Evolutionary conservation across 1,284 basidiomycete genomes (phyloP), one percentile per base, ranked within the genome.

Genomic region (Trametes pubescens): DNA sequence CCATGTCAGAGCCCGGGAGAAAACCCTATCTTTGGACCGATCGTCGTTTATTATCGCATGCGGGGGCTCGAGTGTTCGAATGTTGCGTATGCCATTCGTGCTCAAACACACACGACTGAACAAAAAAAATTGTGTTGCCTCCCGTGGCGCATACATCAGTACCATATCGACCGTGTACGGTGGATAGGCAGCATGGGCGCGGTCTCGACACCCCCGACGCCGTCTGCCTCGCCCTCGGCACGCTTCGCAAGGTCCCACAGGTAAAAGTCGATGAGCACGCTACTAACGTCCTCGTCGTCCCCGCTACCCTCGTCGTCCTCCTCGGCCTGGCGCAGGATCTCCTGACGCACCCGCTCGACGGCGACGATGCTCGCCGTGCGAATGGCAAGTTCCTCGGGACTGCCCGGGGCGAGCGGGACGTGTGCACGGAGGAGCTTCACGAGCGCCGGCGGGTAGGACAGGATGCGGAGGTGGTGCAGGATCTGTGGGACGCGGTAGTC

Each of bases 401-500:
- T 86, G 0, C 90, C 91, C 0, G 81, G 78, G 0, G 76, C 70
- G n/a, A 94, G 72, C 38, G 77, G 65, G 6, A 75, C 74, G 5
- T 82, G 80, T 9, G 77, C 67, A 6, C 74, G 71, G 37, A 94
- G 81, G 32, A 80, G 78, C 16, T 77, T 73, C 11, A 84, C 71
- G 51, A 94, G 81, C 4, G 81, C 73, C 0, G 82, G 75, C 2
- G 91, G 86, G 76, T 94, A 94, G 0, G 80, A 75, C 53, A 94
- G 80, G 66, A 93, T 89, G 44, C 83, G 80, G 18, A 94, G 82
- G 72, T 93, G 92, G 75, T 94, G 90, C 32, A 94, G 78, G 62
- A 94, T 91, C 74, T 94, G 93, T 3, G 92, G 93, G 8, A 94
- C 90, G 48, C 92, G 87, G 75, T 94, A 94, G 78, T 94, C 93